A percentile compares a stretch with the other conserved stretches of the same genome.
These are phyloP conservation scores for Scleroderma citrinum DNA, from an alignment of 768 basidiomycete genomes.

Conservation along the genomic window DNA sequence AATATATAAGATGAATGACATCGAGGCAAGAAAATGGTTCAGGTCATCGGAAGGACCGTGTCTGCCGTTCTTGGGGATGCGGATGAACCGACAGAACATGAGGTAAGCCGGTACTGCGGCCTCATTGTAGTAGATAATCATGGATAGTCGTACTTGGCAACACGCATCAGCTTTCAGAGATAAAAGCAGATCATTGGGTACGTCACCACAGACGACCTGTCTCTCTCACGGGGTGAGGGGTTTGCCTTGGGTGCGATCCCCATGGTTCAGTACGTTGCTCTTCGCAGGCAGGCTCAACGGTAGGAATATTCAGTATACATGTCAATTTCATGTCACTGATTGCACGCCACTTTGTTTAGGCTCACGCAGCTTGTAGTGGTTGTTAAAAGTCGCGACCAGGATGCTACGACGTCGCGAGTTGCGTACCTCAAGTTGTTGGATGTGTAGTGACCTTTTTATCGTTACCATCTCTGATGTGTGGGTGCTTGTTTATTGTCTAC, in stretches of 20 bases:
- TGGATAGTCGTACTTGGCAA: not conserved
- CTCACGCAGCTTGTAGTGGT: constrained; percentile 31
- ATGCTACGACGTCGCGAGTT: constrained; percentile 47
- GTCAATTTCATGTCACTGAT: not conserved
- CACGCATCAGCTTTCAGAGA: constrained; percentile 38
- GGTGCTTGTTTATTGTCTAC: too few species aligned
- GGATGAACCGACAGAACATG: constrained; percentile 14
- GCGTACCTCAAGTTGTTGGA: constrained; percentile 40
- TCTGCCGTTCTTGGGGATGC: constrained; percentile 13
- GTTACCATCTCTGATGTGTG: too few species aligned
- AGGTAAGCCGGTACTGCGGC: constrained; percentile 21
- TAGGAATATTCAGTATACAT: constrained; percentile 14
- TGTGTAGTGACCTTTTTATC: constrained; percentile 11
- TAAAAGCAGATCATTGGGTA: constrained; percentile 65
- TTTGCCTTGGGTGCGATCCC: constrained; percentile 73
- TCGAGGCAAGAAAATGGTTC: constrained; percentile 46
- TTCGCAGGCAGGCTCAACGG: constrained; percentile 46
- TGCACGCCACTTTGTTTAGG: constrained; percentile 5
- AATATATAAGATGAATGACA: constrained; percentile 57
- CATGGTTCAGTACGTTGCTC: constrained; percentile 43
- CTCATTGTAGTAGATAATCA: not conserved
- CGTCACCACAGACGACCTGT: constrained; percentile 79
- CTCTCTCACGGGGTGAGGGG: constrained; percentile 71
- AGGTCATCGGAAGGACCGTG: constrained; percentile 22
- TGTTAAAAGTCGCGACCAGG: constrained; percentile 61